phyloP scores from a whole-genome alignment of 2,329 filamentous ascomycete species.

The Penicillium aurantiogriseum region DNA sequence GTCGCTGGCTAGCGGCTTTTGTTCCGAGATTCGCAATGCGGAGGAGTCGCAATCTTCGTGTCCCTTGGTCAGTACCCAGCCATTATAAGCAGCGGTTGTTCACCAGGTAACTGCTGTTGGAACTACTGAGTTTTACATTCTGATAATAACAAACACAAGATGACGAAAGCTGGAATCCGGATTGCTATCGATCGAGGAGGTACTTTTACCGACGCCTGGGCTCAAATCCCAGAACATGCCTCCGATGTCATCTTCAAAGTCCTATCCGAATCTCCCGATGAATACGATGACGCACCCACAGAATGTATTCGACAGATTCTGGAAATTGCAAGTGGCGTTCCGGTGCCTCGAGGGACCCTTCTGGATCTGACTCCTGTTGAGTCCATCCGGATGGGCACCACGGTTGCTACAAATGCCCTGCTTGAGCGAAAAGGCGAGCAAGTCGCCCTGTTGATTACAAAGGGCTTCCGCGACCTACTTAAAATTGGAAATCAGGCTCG shows the following conservation, averaged over 20 bases:
- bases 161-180: not conserved
- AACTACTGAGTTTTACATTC: not conserved
- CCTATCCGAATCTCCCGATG: slow-evolving; percentile 29
- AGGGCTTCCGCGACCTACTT: slow-evolving; percentile 57
- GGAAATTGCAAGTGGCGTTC: slow-evolving; percentile 20
- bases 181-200: slow-evolving; percentile 24
- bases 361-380: not conserved
- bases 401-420: slow-evolving; percentile 85
- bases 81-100: not conserved
- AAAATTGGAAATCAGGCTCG: slow-evolving; percentile 84
- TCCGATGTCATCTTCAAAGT: slow-evolving; percentile 31
- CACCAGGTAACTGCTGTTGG: not conserved
- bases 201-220: slow-evolving; percentile 33
- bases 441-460: slow-evolving; percentile 79
- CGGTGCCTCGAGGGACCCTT: not conserved
- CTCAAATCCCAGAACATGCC: slow-evolving; percentile 21
- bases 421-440: slow-evolving; percentile 82
- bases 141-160: not conserved
- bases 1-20: not conserved
- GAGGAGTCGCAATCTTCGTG: not conserved
- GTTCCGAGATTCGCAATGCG: not conserved
- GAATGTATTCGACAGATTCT: slow-evolving; percentile 80
- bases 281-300: slow-evolving; percentile 57
- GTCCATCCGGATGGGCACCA: slow-evolving; percentile 79
- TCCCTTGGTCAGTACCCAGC: not conserved